These are phyloP conservation scores for Pythium angustatum DNA, from an alignment of 352 stramenopile genomes.

Conservation along the genomic window DNA sequence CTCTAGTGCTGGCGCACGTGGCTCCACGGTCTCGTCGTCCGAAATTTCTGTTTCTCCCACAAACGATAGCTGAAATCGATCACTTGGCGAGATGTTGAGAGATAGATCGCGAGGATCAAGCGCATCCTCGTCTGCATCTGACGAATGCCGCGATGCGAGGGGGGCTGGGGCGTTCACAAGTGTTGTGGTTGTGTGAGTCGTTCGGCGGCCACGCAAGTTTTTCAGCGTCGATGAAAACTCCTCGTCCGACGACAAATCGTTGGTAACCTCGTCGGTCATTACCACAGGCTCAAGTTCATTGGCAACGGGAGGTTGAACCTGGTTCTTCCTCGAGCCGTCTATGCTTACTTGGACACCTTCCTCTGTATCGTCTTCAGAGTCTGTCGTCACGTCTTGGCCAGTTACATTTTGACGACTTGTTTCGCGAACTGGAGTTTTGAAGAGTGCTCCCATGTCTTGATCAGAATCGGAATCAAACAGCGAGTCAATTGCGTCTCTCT, in stretches of 20 bases:
- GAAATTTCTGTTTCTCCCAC: background rate
- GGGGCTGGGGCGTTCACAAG: background rate
- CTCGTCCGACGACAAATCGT: slow-evolving; percentile 27
- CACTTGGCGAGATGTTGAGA: no score
- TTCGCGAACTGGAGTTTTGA: slow-evolving; percentile 4
- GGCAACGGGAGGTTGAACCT: no score
- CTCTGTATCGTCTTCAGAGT: background rate
- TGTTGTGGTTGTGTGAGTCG: background rate
- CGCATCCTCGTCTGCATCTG: background rate
- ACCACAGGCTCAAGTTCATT: background rate
- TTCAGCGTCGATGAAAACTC: slow-evolving; percentile 30
- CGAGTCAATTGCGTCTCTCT: slow-evolving; percentile 60
- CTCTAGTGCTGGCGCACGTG: background rate
- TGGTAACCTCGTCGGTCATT: background rate
- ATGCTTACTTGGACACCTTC: no score
- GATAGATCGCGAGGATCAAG: background rate
- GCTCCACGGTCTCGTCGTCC: background rate
- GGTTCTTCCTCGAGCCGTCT: no score
- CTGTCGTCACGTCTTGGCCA: background rate
- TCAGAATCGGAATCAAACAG: slow-evolving; percentile 61
- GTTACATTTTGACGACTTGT: no score
- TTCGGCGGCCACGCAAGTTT: slow-evolving; percentile 13
- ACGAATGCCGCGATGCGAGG: background rate
- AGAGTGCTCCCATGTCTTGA: slow-evolving; percentile 42
- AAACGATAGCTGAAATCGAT: no score